Conservation (phyloP, 192 early-diverging fungal genomes). For the Linnemannia elongata region DNA sequence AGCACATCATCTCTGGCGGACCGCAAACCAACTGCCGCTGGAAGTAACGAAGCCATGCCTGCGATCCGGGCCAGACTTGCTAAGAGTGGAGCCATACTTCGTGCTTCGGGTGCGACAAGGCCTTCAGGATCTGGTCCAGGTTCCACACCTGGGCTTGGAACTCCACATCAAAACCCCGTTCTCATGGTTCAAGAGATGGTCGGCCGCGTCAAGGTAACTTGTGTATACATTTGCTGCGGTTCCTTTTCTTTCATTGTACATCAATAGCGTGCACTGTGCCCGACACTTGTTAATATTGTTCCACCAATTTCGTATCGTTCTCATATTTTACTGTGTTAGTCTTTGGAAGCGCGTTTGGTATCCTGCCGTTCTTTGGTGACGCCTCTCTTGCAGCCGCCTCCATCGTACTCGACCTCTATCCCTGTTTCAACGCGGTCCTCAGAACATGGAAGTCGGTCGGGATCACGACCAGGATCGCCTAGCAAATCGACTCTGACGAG, state of each 20-base stretch:
- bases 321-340: slow-evolving; percentile 41
- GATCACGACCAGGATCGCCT: slow-evolving; percentile 44
- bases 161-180: slow-evolving; percentile 69
- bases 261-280: background rate
- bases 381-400: slow-evolving; percentile 73
- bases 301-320: background rate
- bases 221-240: background rate
- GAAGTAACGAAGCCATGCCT: slow-evolving; percentile 55
- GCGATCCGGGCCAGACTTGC: slow-evolving; percentile 50
- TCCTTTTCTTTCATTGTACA: background rate
- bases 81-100: slow-evolving; percentile 17
- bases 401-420: slow-evolving; percentile 57
- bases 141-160: background rate
- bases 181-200: slow-evolving; percentile 85
- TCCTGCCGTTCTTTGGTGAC: slow-evolving; percentile 82
- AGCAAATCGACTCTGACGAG: slow-evolving; percentile 15
- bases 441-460: slow-evolving; percentile 13
- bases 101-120: background rate
- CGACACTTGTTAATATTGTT: background rate
- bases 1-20: slow-evolving; percentile 39
- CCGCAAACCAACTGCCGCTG: slow-evolving; percentile 25
- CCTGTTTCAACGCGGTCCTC: slow-evolving; percentile 41
- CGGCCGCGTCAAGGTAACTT: slow-evolving; percentile 75
- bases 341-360: slow-evolving; percentile 78
- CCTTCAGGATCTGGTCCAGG: slow-evolving; percentile 1